phyloP scores from a whole-genome alignment of 768 basidiomycete genomes.

The Imleria badia region DNA sequence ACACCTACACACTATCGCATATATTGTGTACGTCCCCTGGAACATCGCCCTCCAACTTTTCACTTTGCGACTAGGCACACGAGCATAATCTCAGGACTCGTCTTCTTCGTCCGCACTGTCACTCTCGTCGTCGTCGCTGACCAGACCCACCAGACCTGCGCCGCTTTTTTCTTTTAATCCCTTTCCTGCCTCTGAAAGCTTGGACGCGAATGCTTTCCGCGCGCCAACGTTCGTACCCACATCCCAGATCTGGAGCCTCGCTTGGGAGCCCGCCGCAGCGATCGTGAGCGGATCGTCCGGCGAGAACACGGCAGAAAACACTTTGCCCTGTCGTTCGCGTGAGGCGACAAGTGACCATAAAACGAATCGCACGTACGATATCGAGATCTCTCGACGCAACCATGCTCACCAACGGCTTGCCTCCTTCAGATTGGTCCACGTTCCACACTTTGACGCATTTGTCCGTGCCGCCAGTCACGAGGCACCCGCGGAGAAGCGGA shows the following conservation, averaged over 20 bases:
- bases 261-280: conserved; percentile 93
- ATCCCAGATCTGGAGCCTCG: conserved; percentile 95
- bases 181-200: conserved; percentile 72
- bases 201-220: conserved; percentile 77
- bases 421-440: conserved; percentile 61
- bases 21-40: conserved; percentile 9
- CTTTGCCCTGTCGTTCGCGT: conserved; percentile 71
- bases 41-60: conserved; percentile 2
- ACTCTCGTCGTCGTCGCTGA: conserved; percentile 68
- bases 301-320: conserved; percentile 89
- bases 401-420: conserved; percentile 75
- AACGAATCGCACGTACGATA: conserved; percentile 54
- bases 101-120: conserved; percentile 46
- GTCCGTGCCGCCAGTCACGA: conserved; percentile 93
- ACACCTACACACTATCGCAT: conserved; percentile 12
- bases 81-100: conserved; percentile 12
- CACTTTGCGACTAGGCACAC: neutral
- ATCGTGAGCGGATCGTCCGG: conserved; percentile 93
- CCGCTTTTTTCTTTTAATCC: conserved; percentile 61
- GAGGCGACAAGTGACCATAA: neutral
- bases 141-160: conserved; percentile 70
- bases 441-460: conserved; percentile 98
- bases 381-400: conserved; percentile 89
- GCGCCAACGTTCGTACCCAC: conserved; percentile 80
- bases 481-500: conserved; percentile 83